phyloP scores from a whole-genome alignment of 2,329 filamentous ascomycete genomes.

The Aquanectria penicillioides region DNA sequence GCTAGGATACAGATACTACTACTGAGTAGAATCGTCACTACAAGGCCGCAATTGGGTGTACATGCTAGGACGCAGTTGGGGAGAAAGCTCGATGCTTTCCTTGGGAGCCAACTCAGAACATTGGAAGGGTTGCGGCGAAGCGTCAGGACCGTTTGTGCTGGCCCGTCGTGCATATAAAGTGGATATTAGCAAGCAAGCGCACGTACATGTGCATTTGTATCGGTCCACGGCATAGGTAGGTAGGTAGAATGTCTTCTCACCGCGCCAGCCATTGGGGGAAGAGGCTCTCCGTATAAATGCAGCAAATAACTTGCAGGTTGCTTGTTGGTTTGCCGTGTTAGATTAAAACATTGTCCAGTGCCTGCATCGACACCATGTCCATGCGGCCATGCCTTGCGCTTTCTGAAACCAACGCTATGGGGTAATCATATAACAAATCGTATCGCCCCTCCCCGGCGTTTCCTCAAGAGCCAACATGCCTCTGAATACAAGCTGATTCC shows the following conservation, averaged over 20 bases:
- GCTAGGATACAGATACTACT: too few species aligned
- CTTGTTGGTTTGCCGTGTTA: neutral
- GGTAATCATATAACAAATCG: slow-evolving; percentile 5
- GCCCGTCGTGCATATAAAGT: too few species aligned
- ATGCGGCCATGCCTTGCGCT: neutral
- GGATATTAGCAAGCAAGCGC: neutral
- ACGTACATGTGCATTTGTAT: neutral
- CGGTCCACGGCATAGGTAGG: too few species aligned
- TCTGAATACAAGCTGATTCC: neutral
- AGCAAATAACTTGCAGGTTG: neutral
- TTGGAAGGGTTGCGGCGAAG: neutral
- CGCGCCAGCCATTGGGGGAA: neutral
- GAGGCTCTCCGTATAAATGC: neutral
- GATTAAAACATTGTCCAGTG: neutral
- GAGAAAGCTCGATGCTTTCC: neutral
- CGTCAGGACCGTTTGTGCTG: neutral
- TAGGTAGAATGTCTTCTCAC: too few species aligned
- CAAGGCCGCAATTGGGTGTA: too few species aligned
- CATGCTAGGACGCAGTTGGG: neutral
- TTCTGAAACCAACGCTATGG: slow-evolving; percentile 8
- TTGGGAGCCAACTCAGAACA: neutral
- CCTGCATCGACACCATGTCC: slow-evolving; percentile 17
- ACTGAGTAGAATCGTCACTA: too few species aligned
- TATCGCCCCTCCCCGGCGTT: neutral
- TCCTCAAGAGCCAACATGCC: neutral